These are phyloP conservation scores for Sporothrix schenckii DNA, from an alignment of 2,329 filamentous ascomycete genomes.

Conservation along the genomic window DNA sequence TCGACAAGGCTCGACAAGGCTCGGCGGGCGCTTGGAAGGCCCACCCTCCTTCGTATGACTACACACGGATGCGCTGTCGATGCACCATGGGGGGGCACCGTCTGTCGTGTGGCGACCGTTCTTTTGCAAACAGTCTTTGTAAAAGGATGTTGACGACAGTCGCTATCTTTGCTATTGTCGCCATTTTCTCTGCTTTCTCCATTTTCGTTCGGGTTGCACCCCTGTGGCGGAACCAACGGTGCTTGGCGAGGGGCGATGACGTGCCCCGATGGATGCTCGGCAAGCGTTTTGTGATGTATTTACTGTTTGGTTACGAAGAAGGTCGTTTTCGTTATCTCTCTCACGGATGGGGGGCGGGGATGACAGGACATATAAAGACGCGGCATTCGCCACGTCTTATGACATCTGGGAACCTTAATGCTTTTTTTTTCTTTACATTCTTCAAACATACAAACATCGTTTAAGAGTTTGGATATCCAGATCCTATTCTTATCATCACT, in stretches of 20 bases:
- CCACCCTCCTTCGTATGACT: conserved; percentile 17
- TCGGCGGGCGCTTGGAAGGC: conserved; percentile 24
- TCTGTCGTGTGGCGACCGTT: no score
- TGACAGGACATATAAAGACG: neutral
- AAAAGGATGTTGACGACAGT: neutral
- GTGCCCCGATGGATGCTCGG: conserved; percentile 14
- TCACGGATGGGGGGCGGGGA: neutral
- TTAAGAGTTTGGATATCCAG: conserved; percentile 1
- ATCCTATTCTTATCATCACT: neutral
- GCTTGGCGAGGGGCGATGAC: conserved; percentile 27
- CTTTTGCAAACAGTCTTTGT: neutral
- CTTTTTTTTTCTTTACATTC: neutral
- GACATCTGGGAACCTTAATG: neutral
- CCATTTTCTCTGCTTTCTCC: neutral
- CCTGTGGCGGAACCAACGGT: conserved; percentile 1
- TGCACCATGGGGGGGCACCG: neutral
- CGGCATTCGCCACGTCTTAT: conserved; percentile 1
- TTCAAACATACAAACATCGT: neutral
- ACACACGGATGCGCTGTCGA: neutral
- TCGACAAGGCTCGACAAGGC: conserved; percentile 26
- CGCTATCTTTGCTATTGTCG: neutral
- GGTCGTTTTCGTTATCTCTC: neutral
- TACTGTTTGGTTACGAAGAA: neutral
- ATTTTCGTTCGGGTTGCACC: neutral
- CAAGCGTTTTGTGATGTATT: neutral